Conservation (phyloP, 768 basidiomycete genomes). For the Leccinum imitatum region DNA sequence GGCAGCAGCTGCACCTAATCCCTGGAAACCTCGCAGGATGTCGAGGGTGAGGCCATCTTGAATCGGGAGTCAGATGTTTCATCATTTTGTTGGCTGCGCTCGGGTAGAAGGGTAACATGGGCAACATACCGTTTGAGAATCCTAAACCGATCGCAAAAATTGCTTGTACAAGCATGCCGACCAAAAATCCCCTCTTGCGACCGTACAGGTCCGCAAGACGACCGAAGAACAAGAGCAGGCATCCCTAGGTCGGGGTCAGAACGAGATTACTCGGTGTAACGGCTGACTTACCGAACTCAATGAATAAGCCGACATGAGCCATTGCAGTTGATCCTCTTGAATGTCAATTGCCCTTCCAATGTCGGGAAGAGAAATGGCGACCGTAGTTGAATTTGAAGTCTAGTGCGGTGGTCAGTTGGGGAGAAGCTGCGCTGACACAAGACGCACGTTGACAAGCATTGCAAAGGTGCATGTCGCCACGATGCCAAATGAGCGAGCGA, state of each 20-base stretch:
- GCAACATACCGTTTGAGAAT: constrained; percentile 51
- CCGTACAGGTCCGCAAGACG: constrained; percentile 82
- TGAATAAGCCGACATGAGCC: constrained; percentile 67
- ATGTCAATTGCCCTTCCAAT: constrained; percentile 53
- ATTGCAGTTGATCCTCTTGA: constrained; percentile 54
- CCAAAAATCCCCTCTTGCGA: constrained; percentile 63
- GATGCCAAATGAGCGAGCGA: constrained; percentile 28
- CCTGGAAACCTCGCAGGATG: constrained; percentile 75
- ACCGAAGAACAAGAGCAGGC: constrained; percentile 73
- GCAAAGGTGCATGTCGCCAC: constrained; percentile 41
- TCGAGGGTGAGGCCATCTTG: constrained; percentile 60
- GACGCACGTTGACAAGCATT: constrained; percentile 37
- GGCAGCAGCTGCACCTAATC: constrained; percentile 74
- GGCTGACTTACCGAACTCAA: constrained; percentile 56
- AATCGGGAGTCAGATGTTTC: not conserved
- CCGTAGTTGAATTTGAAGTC: constrained; percentile 40
- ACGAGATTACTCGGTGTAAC: not conserved
- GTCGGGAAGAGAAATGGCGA: constrained; percentile 51
- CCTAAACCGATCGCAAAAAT: constrained; percentile 64
- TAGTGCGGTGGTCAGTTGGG: constrained; percentile 13
- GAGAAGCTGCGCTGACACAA: not conserved
- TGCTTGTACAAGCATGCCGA: constrained; percentile 54
- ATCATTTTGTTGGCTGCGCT: no score
- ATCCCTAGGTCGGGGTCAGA: constrained; percentile 52
- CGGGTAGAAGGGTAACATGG: not conserved